A percentile compares a stretch with the other conserved stretches of the same genome.
phyloP scores from a whole-genome alignment of 805 yeast genomes.

The Saturnispora gosingensis region DNA sequence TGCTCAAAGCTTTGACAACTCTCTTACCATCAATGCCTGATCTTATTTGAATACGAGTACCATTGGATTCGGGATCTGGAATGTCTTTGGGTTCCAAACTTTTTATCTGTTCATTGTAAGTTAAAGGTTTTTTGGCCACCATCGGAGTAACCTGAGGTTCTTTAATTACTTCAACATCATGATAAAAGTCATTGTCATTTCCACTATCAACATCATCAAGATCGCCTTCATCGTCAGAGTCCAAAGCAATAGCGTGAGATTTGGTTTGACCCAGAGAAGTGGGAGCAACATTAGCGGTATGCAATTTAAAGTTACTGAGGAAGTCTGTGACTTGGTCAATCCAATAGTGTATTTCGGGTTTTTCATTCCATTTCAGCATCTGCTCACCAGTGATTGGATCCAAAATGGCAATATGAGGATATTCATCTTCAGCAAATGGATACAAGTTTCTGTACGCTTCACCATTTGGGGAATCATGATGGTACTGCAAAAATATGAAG shows the following conservation, averaged over 20 bases:
- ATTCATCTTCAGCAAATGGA: conserved; percentile 46
- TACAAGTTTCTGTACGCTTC: conserved; percentile 63
- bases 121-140: conserved; percentile 5
- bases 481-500: conserved; percentile 82
- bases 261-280: conserved; percentile 16
- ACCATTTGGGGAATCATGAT: conserved; percentile 69
- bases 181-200: conserved; percentile 13
- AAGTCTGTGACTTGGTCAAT: conserved; percentile 62
- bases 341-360: conserved; percentile 54
- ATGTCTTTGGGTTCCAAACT: conserved; percentile 29
- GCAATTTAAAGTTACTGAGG: conserved; percentile 50
- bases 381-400: conserved; percentile 97
- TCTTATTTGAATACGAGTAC: conserved; percentile 80
- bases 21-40: conserved; percentile 75
- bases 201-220: conserved; percentile 25
- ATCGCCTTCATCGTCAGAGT: conserved; percentile 21
- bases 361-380: conserved; percentile 64
- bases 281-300: conserved; percentile 63
- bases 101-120: conserved; percentile 15
- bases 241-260: conserved; percentile 29
- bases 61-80: conserved; percentile 48
- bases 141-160: background rate
- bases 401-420: conserved; percentile 84
- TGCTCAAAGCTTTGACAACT: conserved; percentile 50
- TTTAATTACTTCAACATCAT: conserved; percentile 15